Percentiles rank a stretch among this genome's conserved stretches.
Evolutionary conservation across 1,139 yeast genomes (phyloP).

Genomic region (Scheffersomyces lignicola): DNA sequence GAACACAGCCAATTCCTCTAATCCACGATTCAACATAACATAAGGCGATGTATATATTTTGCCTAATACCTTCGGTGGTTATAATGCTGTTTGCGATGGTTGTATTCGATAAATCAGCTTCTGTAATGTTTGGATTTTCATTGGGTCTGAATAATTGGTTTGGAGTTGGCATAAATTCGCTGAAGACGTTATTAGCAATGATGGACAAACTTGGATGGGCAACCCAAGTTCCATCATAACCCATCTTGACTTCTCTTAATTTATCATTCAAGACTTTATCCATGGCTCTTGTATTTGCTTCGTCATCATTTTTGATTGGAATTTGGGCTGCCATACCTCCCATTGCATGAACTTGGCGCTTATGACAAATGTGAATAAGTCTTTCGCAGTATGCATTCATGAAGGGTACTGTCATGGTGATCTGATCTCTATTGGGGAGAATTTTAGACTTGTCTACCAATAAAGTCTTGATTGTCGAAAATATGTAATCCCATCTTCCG

Average conservation of each 20-base stretch:
- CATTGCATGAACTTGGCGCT: constrained; percentile 73
- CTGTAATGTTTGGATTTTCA: constrained; percentile 49
- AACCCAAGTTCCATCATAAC: constrained; percentile 79
- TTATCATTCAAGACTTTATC: constrained; percentile 68
- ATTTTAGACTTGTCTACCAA: constrained; percentile 59
- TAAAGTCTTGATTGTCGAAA: constrained; percentile 65
- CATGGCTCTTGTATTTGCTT: constrained; percentile 63
- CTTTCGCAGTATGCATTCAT: constrained; percentile 66
- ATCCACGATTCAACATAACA: constrained; percentile 80
- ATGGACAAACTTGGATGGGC: constrained; percentile 77
- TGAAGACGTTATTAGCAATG: constrained; percentile 69
- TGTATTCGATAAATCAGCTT: constrained; percentile 66
- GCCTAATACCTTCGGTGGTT: constrained; percentile 69
- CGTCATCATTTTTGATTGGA: constrained; percentile 65
- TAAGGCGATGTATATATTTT: constrained; percentile 66
- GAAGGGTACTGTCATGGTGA: constrained; percentile 70
- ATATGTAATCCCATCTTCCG: constrained; percentile 80
- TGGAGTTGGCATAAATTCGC: constrained; percentile 76
- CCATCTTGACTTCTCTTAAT: constrained; percentile 67
- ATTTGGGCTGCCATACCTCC: constrained; percentile 84
- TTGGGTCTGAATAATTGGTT: constrained; percentile 65
- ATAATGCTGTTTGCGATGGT: constrained; percentile 58
- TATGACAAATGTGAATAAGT: constrained; percentile 66
- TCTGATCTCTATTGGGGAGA: constrained; percentile 68
- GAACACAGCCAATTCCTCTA: constrained; percentile 73